A percentile compares a stretch with the other conserved stretches of the same genome.
These are phyloP conservation scores for Eimeria mitis DNA, from an alignment of 169 alveolate genomes.

Conservation along the genomic window DNA sequence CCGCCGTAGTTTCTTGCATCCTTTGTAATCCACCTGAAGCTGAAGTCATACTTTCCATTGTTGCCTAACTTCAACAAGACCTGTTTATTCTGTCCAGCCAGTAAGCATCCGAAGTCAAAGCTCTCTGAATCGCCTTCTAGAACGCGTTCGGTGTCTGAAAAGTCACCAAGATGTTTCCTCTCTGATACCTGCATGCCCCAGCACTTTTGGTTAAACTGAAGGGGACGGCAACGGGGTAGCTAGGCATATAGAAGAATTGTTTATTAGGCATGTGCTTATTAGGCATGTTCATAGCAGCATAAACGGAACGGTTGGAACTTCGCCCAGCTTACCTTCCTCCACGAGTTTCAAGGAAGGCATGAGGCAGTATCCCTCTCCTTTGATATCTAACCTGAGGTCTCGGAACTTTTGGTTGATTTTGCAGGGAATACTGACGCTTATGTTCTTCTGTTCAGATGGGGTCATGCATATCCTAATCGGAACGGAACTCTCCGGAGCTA, in stretches of 20 bases:
- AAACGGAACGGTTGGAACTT: not conserved
- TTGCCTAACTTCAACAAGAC: slow-evolving; percentile 90
- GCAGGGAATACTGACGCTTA: slow-evolving; percentile 93
- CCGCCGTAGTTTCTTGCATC: not conserved
- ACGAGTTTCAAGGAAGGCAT: slow-evolving; percentile 86
- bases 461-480: slow-evolving; percentile 83
- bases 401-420: slow-evolving; percentile 93
- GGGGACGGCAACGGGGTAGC: not conserved
- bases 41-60: slow-evolving; percentile 94
- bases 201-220: not conserved
- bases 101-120: slow-evolving; percentile 92
- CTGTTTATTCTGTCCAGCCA: slow-evolving; percentile 92
- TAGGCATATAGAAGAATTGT: not conserved
- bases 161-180: not conserved
- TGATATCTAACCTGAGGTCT: slow-evolving; percentile 94
- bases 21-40: slow-evolving; percentile 91
- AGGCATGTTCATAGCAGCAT: not conserved
- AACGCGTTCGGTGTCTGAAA: slow-evolving; percentile 84
- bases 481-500: slow-evolving; percentile 32
- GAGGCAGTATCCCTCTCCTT: slow-evolving; percentile 94
- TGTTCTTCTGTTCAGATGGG: slow-evolving; percentile 93
- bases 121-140: slow-evolving; percentile 63
- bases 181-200: not conserved
- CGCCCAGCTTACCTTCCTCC: slow-evolving; percentile 84
- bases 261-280: not conserved